These are phyloP conservation scores for Cylindrodendrum hubeiense DNA, from an alignment of 2,329 filamentous ascomycete genomes.

Conservation along the genomic window DNA sequence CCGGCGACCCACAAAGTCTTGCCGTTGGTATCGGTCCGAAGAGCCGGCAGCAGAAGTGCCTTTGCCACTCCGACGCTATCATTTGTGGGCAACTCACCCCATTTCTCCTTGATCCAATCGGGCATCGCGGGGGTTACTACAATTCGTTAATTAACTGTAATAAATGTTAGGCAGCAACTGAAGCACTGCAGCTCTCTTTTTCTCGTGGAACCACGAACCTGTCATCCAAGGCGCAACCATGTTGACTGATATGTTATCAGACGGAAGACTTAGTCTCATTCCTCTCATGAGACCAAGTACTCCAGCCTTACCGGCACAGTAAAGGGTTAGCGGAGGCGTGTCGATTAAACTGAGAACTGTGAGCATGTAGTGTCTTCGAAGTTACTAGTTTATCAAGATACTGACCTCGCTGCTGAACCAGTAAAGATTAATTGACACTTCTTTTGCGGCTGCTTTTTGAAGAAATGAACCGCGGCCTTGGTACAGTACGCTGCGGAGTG, in stretches of 20 bases:
- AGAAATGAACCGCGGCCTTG: background rate
- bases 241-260: background rate
- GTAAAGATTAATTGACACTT: background rate
- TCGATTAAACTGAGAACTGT: background rate
- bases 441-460: background rate
- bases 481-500: background rate
- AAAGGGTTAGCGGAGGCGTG: background rate
- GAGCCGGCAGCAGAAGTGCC: background rate
- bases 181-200: background rate
- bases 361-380: background rate
- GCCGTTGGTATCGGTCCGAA: background rate
- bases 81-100: background rate
- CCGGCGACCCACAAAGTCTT: background rate
- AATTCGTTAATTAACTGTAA: background rate
- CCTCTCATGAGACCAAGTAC: background rate
- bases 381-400: background rate
- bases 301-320: background rate
- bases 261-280: background rate
- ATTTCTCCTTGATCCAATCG: conserved; percentile 2
- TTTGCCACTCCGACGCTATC: background rate
- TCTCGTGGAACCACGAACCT: background rate
- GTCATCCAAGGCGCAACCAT: conserved; percentile 3
- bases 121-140: background rate
- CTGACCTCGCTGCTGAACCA: background rate
- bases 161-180: background rate